phyloP scores from a whole-genome alignment of 2,329 filamentous ascomycete species.

The Colletotrichum tropicale region DNA sequence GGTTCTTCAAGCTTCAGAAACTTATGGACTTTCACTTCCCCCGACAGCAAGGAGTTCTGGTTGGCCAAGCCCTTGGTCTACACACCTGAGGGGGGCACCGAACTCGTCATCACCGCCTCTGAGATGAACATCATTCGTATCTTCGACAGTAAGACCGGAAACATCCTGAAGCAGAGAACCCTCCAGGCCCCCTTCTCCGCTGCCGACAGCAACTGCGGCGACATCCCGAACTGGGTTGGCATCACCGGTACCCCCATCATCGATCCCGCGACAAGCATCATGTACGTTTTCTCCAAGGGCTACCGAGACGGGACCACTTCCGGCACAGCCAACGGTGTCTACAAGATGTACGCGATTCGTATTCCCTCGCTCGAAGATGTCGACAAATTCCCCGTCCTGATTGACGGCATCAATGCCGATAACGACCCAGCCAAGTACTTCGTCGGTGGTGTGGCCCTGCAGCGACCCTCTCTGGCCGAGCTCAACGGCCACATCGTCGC shows the following conservation, averaged over 20 bases:
- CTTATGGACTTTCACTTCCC: slow-evolving; percentile 36
- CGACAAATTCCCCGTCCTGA: slow-evolving; percentile 42
- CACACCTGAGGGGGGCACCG: slow-evolving; percentile 38
- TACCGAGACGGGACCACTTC: slow-evolving; percentile 29
- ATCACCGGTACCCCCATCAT: slow-evolving; percentile 41
- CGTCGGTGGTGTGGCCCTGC: slow-evolving; percentile 48
- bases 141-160: slow-evolving; percentile 44
- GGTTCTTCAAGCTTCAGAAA: slow-evolving; percentile 34
- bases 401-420: slow-evolving; percentile 48
- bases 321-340: slow-evolving; percentile 37
- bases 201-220: slow-evolving; percentile 41
- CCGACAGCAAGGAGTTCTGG: slow-evolving; percentile 11
- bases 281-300: slow-evolving; percentile 41
- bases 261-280: slow-evolving; percentile 35
- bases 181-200: slow-evolving; percentile 43
- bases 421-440: slow-evolving; percentile 49
- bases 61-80: slow-evolving; percentile 46
- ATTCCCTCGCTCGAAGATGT: slow-evolving; percentile 41
- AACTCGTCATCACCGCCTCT: slow-evolving; percentile 42
- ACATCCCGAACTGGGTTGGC: slow-evolving; percentile 41
- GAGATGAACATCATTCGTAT: slow-evolving; percentile 42
- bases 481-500: slow-evolving; percentile 44
- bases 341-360: slow-evolving; percentile 43
- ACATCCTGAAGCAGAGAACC: slow-evolving; percentile 37
- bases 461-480: slow-evolving; percentile 41